Base-by-base conservation (phyloP, 164 flowering plant species). In the Echeveria elegans region DNA sequence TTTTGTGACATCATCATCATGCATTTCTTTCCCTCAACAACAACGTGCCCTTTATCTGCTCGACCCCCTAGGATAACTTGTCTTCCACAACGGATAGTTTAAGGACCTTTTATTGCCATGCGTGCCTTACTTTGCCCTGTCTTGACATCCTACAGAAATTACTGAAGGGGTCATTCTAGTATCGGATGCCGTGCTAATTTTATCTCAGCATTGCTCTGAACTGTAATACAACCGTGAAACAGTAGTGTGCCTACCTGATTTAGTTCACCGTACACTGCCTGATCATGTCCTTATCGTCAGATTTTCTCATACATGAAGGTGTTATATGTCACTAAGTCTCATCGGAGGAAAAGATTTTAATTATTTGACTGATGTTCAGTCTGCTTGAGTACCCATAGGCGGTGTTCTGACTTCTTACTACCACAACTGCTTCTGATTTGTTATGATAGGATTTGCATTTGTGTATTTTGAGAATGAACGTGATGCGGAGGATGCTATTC, bases 401-500 rank as follows among this genome's bases (percentile, higher is more conserved):
- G 21, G n/a, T 60, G 40, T 32, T 52, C 5, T 66, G 53, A 64
- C 26, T 45, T 11, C 28, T 24, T 21, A n/a, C n/a, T n/a, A n/a
- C n/a, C n/a, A n/a, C 19, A 12, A 61, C 62, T 67, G 64, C 26
- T 30, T 9, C 34, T 64, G 72, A 53, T 62, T 60, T n/a, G 18
- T 65, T 70, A 31, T 62, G 79, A 75, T 82, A 94, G 98, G 98
- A 10, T 94, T 80, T 88, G 97, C 98, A 45, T 94, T 94, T 85
- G 95, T 91, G 43, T 91, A 89, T 71, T 89, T 89, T 80, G 89
- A 84, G 67, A 93, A 94, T 73, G 96, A 94, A 63, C 93, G 86
- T 67, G 98, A 94, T 83, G 98, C 96, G 66, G 86, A 80, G 59
- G 97, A 86, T 79, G 96, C 98, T 26, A 91, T 94, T 61, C 89